phyloP scores from a whole-genome alignment of 2,329 filamentous ascomycete species.

The Rosellinia necatrix region DNA sequence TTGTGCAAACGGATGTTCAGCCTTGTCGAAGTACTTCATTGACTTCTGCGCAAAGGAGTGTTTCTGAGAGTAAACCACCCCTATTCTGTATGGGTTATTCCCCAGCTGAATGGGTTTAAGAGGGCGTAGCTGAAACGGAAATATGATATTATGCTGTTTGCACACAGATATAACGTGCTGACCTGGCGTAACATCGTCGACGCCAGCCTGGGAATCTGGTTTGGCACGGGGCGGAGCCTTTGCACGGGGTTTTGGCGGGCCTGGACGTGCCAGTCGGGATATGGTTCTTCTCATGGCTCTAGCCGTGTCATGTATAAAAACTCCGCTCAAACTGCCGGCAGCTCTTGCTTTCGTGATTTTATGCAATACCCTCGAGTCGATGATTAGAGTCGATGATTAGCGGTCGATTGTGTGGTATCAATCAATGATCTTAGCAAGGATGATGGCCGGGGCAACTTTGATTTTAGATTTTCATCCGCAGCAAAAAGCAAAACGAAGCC shows the following conservation, averaged over 20 bases:
- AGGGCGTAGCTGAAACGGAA: constrained; percentile 21
- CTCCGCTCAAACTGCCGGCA: constrained; percentile 11
- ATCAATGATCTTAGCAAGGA: too few species aligned
- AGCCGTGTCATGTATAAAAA: neutral
- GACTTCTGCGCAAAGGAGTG: constrained; percentile 37
- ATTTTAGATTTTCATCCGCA: too few species aligned
- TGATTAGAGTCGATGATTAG: too few species aligned
- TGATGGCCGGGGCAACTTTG: too few species aligned
- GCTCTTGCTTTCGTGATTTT: constrained; percentile 1
- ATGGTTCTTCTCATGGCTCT: constrained; percentile 32
- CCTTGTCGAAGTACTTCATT: constrained; percentile 38
- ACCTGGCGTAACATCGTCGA: constrained; percentile 22
- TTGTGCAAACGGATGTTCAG: constrained; percentile 36
- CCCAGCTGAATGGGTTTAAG: constrained; percentile 15
- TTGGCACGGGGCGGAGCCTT: too few species aligned
- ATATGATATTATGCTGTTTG: constrained; percentile 51
- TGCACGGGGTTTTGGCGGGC: neutral
- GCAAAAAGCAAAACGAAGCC: too few species aligned
- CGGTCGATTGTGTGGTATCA: too few species aligned
- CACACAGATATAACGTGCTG: constrained; percentile 25
- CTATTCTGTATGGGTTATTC: constrained; percentile 26
- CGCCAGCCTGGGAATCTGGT: neutral
- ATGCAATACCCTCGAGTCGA: too few species aligned
- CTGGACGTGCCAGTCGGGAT: constrained; percentile 7
- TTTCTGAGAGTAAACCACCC: constrained; percentile 10